A percentile compares a stretch with the other conserved stretches of the same genome.
phyloP scores from a whole-genome alignment of 1,139 yeast species.

The Sugiyamaella sp. region DNA sequence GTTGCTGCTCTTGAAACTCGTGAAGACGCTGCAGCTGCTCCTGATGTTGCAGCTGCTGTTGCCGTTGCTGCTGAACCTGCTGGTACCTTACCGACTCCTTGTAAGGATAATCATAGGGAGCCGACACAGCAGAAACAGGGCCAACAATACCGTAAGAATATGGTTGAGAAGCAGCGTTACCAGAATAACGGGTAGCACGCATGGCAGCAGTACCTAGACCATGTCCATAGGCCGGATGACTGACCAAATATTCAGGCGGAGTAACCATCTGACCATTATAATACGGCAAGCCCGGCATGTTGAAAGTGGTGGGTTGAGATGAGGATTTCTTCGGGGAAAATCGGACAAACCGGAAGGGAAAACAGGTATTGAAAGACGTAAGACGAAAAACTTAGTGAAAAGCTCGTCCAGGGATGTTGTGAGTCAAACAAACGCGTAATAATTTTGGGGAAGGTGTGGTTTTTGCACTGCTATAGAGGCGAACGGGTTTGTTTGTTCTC shows the following conservation, averaged over 20 bases:
- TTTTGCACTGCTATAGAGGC: neutral
- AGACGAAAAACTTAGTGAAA: slow-evolving; percentile 35
- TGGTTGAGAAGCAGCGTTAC: slow-evolving; percentile 23
- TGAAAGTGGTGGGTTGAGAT: slow-evolving; percentile 11
- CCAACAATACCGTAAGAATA: slow-evolving; percentile 20
- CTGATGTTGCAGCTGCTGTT: slow-evolving; percentile 20
- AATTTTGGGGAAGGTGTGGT: neutral
- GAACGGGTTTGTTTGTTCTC: neutral
- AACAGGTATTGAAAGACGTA: slow-evolving; percentile 1
- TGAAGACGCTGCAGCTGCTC: too few species aligned
- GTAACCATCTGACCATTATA: slow-evolving; percentile 33
- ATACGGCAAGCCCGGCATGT: slow-evolving; percentile 33
- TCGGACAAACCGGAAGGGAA: neutral
- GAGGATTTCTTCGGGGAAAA: slow-evolving; percentile 11
- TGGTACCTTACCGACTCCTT: slow-evolving; percentile 20
- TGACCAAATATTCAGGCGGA: slow-evolving; percentile 31
- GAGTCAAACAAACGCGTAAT: slow-evolving; percentile 4
- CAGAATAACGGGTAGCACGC: slow-evolving; percentile 19
- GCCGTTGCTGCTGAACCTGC: slow-evolving; percentile 15
- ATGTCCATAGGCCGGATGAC: slow-evolving; percentile 19
- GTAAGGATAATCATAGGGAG: slow-evolving; percentile 17
- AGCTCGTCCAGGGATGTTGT: slow-evolving; percentile 28
- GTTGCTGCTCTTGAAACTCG: neutral
- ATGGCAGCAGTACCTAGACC: slow-evolving; percentile 1
- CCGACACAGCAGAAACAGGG: slow-evolving; percentile 5